Percentiles rank a stretch among this genome's conserved stretches.
Conservation (phyloP, 805 yeast genomes). For the Suhomyces vadensis region DNA sequence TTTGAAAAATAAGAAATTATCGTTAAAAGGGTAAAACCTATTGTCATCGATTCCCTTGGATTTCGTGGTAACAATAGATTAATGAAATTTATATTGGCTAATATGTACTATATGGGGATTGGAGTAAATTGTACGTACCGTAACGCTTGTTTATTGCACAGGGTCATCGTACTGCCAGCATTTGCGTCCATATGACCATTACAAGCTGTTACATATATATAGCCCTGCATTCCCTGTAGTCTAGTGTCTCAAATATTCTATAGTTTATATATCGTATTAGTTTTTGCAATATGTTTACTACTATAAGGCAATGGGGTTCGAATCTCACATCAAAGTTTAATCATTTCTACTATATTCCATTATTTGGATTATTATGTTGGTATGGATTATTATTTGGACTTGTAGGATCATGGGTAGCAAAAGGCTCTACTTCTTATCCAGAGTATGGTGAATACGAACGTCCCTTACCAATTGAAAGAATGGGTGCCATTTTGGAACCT, state of each 20-base stretch:
- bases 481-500: constrained; percentile 25
- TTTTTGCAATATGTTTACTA: constrained; percentile 2
- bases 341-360: constrained; percentile 27
- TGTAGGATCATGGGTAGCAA: constrained; percentile 22
- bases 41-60: not conserved
- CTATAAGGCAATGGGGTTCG: constrained; percentile 12
- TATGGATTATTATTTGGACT: constrained; percentile 22
- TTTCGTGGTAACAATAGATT: not conserved
- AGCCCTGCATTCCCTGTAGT: not conserved
- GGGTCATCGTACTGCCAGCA: too few relatives aligned
- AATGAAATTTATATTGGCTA: not conserved
- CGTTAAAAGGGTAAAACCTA: not conserved
- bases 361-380: constrained; percentile 29
- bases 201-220: not conserved
- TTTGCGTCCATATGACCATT: too few relatives aligned
- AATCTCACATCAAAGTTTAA: constrained; percentile 23
- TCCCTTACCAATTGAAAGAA: constrained; percentile 27
- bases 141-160: not conserved
- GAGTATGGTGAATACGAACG: constrained; percentile 20
- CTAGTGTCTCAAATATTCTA: not conserved
- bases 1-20: not conserved
- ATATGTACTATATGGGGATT: too few relatives aligned
- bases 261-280: not conserved
- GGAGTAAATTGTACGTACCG: too few relatives aligned
- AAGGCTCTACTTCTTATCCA: constrained; percentile 23